Evolutionary conservation across 2,329 filamentous ascomycete species (phyloP), one percentile per base, ranked within the genome.

Genomic region (Laburnicola sp.): DNA sequence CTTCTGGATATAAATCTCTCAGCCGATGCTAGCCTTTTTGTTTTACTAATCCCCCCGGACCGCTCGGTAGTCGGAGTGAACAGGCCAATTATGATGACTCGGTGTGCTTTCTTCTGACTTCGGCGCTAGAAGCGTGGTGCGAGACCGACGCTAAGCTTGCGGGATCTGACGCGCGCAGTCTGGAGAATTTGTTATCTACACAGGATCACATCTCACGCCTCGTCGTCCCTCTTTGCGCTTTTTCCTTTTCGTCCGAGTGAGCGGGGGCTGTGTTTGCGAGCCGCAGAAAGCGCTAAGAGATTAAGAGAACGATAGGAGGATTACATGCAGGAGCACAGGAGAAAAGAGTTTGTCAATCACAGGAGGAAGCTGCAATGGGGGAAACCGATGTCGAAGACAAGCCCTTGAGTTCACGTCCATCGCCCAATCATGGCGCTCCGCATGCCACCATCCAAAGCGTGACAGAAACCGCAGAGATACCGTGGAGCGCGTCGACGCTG

Each of bases 311-410:
- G 22, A 36, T 11, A 37, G 23, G 32, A 43, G 27, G 34, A 44
- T 16, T 66, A 68, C 62, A 70, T 69, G 66, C 62, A 58, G 68
- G 60, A 59, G 58, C 65, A 60, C 55, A 60, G 41, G 53, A 64
- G 59, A 58, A 54, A 55, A 50, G 58, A 62, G 52, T 65, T 62
- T 56, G 40, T 62, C 32, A 63, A 59, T 53, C 60, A 65, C 30
- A 41, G 59, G 58, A 63, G 68, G 62, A 64, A 53, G 62, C 56
- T 61, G 63, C 62, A 63, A 65, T 71, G 67, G 65, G 63, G 59
- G 59, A 63, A 47, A 39, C 25, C 45, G 39, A 35, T n/a, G 27
- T 32, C 11, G 16, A 28, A 7, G n/a, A 39, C 9, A 35, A 46
- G 9, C 31, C 47, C 47, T 47, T 56, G 57, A 48, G 51, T 43